These are phyloP conservation scores for Plasmodium gonderi DNA, from an alignment of 169 alveolate genomes.

Conservation along the genomic window DNA sequence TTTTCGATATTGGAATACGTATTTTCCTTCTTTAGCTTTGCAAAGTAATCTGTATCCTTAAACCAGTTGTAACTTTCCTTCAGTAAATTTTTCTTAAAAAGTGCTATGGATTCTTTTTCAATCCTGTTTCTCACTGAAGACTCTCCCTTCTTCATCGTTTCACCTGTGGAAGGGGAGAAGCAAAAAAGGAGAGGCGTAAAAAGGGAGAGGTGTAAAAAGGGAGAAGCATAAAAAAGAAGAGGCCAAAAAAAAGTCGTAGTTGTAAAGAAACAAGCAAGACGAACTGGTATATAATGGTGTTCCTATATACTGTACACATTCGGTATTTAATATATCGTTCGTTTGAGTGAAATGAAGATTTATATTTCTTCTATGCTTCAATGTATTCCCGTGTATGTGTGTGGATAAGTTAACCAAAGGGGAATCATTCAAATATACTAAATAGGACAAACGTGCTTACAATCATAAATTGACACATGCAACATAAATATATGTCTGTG, in stretches of 20 bases:
- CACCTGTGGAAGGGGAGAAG: background rate
- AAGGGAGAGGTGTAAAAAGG: background rate
- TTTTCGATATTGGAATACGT: constrained; percentile 38
- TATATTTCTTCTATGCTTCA: too few relatives aligned
- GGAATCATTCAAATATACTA: too few relatives aligned
- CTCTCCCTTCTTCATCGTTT: constrained; percentile 38
- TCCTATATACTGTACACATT: too few relatives aligned
- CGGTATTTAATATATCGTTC: too few relatives aligned
- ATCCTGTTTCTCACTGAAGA: background rate
- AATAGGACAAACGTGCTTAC: background rate
- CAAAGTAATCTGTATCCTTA: constrained; percentile 66
- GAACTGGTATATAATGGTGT: too few relatives aligned
- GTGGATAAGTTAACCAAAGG: too few relatives aligned
- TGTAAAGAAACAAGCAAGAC: too few relatives aligned
- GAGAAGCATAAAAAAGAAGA: background rate
- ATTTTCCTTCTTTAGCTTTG: constrained; percentile 51
- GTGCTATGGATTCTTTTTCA: constrained; percentile 63
- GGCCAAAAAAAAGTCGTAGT: too few relatives aligned
- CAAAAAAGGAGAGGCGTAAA: background rate
- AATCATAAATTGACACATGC: background rate
- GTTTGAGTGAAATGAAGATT: too few relatives aligned
- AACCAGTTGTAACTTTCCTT: constrained; percentile 71
- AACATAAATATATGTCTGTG: background rate
- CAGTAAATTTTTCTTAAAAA: constrained; percentile 54
- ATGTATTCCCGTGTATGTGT: too few relatives aligned